Evolutionary conservation across 176 grass and related monocot genomes (phyloP).

Genomic region (Carex littledalei): DNA sequence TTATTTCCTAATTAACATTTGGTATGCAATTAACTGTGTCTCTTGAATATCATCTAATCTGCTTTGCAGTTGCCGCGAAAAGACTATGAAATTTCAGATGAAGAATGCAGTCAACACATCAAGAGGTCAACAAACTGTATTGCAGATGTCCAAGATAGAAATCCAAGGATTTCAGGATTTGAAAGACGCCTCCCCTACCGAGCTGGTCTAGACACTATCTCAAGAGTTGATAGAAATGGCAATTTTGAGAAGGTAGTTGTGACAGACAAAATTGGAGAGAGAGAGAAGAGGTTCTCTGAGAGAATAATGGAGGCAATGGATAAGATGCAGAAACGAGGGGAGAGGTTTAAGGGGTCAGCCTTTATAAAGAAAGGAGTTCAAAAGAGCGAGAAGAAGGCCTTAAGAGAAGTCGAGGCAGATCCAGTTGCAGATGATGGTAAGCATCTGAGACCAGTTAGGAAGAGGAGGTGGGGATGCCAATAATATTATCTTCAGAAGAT

Average conservation of each 20-base stretch:
- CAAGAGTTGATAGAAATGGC: not conserved
- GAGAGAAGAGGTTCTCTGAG: slow-evolving; percentile 24
- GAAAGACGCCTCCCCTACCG: not conserved
- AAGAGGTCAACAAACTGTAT: not conserved
- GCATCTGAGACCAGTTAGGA: slow-evolving; percentile 66
- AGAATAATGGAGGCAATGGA: slow-evolving; percentile 52
- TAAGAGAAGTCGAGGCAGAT: not conserved
- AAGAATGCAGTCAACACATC: not conserved
- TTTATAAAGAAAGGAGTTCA: slow-evolving; percentile 25
- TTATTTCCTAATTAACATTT: not conserved
- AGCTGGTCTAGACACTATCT: not conserved
- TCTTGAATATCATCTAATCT: slow-evolving; percentile 26
- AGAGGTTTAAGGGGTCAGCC: slow-evolving; percentile 68
- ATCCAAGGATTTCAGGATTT: not conserved
- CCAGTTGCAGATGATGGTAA: slow-evolving; percentile 32
- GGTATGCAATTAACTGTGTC: slow-evolving; percentile 12
- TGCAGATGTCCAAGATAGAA: not conserved
- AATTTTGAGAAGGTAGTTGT: not conserved
- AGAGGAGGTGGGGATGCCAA: slow-evolving; percentile 49
- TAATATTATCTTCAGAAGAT: not conserved
- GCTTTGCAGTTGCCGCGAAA: not conserved
- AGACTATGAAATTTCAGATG: not conserved
- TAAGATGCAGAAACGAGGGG: slow-evolving; percentile 81
- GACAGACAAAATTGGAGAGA: slow-evolving; percentile 1
- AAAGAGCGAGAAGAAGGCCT: slow-evolving; percentile 15